phyloP scores from a whole-genome alignment of 2,329 filamentous ascomycete species.

The Colletotrichum brevisporum region DNA sequence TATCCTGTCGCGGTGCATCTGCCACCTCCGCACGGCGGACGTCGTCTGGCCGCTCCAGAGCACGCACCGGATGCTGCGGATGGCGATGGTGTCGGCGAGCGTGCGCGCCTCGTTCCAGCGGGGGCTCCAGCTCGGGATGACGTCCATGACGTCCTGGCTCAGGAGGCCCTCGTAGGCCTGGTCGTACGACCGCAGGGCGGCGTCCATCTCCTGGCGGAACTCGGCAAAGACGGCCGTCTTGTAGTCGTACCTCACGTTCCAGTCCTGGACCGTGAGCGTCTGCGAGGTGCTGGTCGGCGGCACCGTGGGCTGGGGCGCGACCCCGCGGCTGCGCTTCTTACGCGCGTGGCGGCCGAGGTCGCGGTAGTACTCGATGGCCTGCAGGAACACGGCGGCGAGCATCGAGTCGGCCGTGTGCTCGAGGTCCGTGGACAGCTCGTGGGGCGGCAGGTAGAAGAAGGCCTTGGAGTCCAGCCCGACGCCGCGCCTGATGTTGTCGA shows the following conservation, averaged over 20 bases:
- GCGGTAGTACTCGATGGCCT: slow-evolving; percentile 90
- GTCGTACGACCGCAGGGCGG: slow-evolving; percentile 87
- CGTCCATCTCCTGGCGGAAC: slow-evolving; percentile 93
- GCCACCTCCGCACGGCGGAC: slow-evolving; percentile 84
- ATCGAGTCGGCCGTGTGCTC: slow-evolving; percentile 81
- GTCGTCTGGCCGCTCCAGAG: slow-evolving; percentile 86
- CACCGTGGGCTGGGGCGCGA: slow-evolving; percentile 83
- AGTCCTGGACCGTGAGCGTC: slow-evolving; percentile 86
- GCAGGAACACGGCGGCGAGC: slow-evolving; percentile 78
- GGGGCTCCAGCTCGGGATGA: slow-evolving; percentile 89
- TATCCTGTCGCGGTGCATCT: slow-evolving; percentile 80
- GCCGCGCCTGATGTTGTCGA: slow-evolving; percentile 83
- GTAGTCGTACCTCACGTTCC: slow-evolving; percentile 95
- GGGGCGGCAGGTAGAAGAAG: slow-evolving; percentile 86
- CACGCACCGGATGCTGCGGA: slow-evolving; percentile 86
- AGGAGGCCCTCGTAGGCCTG: slow-evolving; percentile 88
- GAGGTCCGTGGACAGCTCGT: slow-evolving; percentile 79
- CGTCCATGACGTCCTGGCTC: slow-evolving; percentile 86
- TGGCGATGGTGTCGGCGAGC: slow-evolving; percentile 83
- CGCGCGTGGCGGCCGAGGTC: slow-evolving; percentile 93
- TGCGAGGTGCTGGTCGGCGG: slow-evolving; percentile 91
- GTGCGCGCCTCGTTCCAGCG: slow-evolving; percentile 95
- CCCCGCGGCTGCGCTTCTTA: slow-evolving; percentile 86
- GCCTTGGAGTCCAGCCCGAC: slow-evolving; percentile 87
- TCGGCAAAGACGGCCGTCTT: slow-evolving; percentile 93